Percentiles rank a stretch among this genome's conserved stretches.
Conservation (phyloP, 352 stramenopile species). For the Globisporangium nagaii region DNA sequence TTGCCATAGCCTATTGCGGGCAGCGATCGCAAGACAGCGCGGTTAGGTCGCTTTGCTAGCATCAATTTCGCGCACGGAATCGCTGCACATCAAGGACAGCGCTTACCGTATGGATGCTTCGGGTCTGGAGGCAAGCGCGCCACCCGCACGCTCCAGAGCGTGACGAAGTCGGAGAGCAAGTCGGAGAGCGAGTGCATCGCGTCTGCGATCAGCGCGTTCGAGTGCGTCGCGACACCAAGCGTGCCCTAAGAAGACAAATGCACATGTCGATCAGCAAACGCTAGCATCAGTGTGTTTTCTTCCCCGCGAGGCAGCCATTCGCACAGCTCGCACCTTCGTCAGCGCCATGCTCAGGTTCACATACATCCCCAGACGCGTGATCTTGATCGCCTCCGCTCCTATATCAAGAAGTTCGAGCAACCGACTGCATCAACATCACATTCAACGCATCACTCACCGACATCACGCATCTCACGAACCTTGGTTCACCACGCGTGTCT, state of each 20-base stretch:
- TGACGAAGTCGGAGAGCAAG: conserved; percentile 96
- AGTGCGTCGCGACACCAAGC: conserved; percentile 75
- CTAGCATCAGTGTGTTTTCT: conserved; percentile 11
- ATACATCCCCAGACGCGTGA: conserved; percentile 91
- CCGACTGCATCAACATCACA: neutral
- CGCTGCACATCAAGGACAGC: neutral
- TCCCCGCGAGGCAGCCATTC: neutral
- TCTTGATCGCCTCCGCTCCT: conserved; percentile 68
- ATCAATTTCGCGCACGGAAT: neutral
- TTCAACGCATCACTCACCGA: no score
- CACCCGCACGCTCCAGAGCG: conserved; percentile 91
- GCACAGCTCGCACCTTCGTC: conserved; percentile 63
- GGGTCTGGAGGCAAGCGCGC: conserved; percentile 91
- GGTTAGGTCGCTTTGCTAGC: neutral
- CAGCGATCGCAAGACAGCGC: neutral
- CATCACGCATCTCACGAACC: neutral
- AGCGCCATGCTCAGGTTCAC: conserved; percentile 91
- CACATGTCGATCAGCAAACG: conserved; percentile 2
- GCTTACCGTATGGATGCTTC: conserved; percentile 83
- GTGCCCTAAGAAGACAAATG: conserved; percentile 34
- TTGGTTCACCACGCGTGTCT: conserved; percentile 1
- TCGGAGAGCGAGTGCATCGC: conserved; percentile 95
- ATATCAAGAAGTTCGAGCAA: neutral
- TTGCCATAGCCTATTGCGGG: conserved; percentile 75
- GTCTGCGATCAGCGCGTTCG: conserved; percentile 92